Conservation (phyloP, 23 red algal genomes). For the Gracilaria gracilis region DNA sequence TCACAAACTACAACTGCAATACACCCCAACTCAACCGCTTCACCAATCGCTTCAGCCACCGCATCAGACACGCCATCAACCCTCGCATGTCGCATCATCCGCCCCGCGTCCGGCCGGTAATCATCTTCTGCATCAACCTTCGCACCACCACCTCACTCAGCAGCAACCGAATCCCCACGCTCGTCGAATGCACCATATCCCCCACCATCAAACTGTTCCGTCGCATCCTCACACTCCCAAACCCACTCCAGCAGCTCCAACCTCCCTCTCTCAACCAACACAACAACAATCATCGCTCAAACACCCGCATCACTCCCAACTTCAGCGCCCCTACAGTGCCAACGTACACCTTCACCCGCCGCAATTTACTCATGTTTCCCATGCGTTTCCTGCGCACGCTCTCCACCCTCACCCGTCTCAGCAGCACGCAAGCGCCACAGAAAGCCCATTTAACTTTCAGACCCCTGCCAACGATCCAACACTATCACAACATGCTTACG, state of each 20-base stretch:
- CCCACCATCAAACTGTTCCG: conserved; percentile 15
- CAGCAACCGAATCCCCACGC: neutral
- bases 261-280: neutral
- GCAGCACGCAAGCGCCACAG: neutral
- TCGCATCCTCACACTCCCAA: conserved; percentile 21
- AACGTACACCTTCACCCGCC: neutral
- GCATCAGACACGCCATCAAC: neutral
- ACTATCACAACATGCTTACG: conserved; percentile 4
- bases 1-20: conserved; percentile 22
- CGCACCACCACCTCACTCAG: neutral
- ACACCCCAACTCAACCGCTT: conserved; percentile 6
- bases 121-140: conserved; percentile 15
- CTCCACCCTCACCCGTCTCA: conserved; percentile 11
- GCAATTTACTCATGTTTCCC: neutral
- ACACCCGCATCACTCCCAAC: neutral
- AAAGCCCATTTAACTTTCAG: conserved; percentile 6
- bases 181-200: conserved; percentile 23
- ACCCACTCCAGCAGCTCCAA: neutral
- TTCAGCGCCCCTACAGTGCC: conserved; percentile 6
- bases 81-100: neutral
- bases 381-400: neutral
- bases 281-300: neutral
- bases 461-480: conserved; percentile 17
- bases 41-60: conserved; percentile 16
- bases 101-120: neutral